A percentile compares a stretch with the other conserved stretches of the same genome.
phyloP scores from a whole-genome alignment of 208 protist genomes.

The Leishmania braziliensis region DNA sequence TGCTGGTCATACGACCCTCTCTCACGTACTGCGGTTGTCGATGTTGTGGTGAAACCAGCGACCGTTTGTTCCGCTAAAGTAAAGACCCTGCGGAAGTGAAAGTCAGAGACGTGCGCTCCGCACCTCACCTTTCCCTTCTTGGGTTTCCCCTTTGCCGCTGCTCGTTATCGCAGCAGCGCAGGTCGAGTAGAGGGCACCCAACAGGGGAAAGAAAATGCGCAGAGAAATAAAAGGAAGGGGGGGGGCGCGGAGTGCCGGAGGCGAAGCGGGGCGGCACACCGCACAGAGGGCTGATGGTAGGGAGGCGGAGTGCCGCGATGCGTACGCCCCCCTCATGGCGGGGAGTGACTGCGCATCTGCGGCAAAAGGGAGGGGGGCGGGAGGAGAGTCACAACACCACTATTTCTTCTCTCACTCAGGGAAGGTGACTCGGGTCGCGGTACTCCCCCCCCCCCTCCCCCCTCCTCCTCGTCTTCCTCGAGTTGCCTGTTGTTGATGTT shows the following conservation, averaged over 20 bases:
- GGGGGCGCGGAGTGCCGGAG: background rate
- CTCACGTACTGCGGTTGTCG: background rate
- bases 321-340: background rate
- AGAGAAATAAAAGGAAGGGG: background rate
- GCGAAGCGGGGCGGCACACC: background rate
- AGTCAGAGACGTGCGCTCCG: background rate
- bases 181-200: background rate
- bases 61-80: background rate
- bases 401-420: background rate
- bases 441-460: too few relatives aligned
- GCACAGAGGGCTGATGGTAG: background rate
- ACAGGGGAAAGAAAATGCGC: background rate
- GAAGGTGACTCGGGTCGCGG: background rate
- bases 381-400: background rate
- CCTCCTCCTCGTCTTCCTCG: background rate
- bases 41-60: background rate
- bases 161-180: background rate
- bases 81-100: background rate
- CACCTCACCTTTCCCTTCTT: background rate
- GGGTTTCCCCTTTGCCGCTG: too few relatives aligned
- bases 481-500: background rate
- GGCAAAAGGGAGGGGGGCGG: background rate
- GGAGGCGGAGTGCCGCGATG: background rate
- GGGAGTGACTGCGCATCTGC: background rate
- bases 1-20: too few relatives aligned